phyloP scores from a whole-genome alignment of 2,329 filamentous ascomycete genomes.

The Fusarium sp. region DNA sequence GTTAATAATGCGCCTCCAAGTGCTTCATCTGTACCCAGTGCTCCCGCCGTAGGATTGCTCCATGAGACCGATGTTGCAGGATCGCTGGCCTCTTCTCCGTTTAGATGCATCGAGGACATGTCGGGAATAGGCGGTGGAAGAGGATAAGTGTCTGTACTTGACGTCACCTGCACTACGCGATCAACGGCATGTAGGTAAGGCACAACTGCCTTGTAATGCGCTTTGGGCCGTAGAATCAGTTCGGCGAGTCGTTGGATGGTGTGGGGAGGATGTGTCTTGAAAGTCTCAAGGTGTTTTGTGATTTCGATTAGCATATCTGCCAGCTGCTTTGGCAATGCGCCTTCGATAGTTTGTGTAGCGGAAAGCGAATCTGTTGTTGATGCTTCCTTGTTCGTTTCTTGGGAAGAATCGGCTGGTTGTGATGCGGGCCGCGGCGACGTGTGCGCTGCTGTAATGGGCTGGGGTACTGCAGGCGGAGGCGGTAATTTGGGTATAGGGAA shows the following conservation, averaged over 20 bases:
- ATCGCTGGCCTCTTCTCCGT: slow-evolving; percentile 66
- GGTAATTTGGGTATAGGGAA: slow-evolving; percentile 77
- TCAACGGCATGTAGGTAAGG: slow-evolving; percentile 92
- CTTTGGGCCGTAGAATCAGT: slow-evolving; percentile 79
- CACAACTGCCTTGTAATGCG: slow-evolving; percentile 83
- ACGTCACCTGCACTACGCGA: slow-evolving; percentile 90
- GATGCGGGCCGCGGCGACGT: slow-evolving; percentile 58
- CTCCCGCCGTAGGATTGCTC: slow-evolving; percentile 59
- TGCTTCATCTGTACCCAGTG: slow-evolving; percentile 85
- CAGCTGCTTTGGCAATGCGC: slow-evolving; percentile 71
- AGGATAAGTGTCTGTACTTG: slow-evolving; percentile 81
- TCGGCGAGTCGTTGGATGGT: slow-evolving; percentile 93
- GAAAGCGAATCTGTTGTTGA: slow-evolving; percentile 57
- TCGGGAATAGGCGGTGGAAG: slow-evolving; percentile 75
- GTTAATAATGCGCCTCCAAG: slow-evolving; percentile 91
- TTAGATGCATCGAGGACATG: slow-evolving; percentile 66
- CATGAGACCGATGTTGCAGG: slow-evolving; percentile 57
- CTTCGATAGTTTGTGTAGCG: slow-evolving; percentile 49
- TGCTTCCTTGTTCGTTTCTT: slow-evolving; percentile 77
- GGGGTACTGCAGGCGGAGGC: slow-evolving; percentile 55
- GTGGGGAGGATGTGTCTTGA: slow-evolving; percentile 82
- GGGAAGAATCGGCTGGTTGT: slow-evolving; percentile 56
- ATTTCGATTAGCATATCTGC: slow-evolving; percentile 71
- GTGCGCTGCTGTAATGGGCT: slow-evolving; percentile 55
- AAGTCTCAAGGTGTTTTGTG: slow-evolving; percentile 71